Conservation (phyloP, 2,329 filamentous ascomycete species). For the Teratosphaeria nubilosa region DNA sequence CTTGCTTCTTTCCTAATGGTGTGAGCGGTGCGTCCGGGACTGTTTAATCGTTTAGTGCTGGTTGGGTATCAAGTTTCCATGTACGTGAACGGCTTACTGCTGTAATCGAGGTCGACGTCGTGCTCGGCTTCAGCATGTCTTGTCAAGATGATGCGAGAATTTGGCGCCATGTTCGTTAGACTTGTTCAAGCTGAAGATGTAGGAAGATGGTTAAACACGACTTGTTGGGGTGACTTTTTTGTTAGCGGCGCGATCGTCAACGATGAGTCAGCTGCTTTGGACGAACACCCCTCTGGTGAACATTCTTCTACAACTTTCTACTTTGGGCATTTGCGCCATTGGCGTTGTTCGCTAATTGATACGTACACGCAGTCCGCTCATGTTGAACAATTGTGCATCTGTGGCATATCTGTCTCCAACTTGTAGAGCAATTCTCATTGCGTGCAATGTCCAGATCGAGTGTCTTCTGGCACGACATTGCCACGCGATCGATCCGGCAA, state of each 20-base stretch:
- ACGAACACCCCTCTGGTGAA: too few relatives aligned
- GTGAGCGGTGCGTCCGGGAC: slow-evolving; percentile 25
- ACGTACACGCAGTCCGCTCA: too few relatives aligned
- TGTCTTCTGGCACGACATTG: neutral
- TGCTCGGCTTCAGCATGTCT: slow-evolving; percentile 26
- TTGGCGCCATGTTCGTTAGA: slow-evolving; percentile 19
- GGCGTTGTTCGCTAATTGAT: neutral
- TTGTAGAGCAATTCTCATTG: too few relatives aligned
- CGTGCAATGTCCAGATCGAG: too few relatives aligned
- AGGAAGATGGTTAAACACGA: too few relatives aligned
- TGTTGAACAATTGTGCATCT: too few relatives aligned
- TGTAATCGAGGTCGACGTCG: slow-evolving; percentile 24
- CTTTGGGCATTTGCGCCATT: neutral
- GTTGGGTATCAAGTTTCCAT: neutral
- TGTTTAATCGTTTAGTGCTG: slow-evolving; percentile 3
- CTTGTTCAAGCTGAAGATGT: too few relatives aligned
- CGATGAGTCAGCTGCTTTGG: neutral
- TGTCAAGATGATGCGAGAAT: slow-evolving; percentile 23
- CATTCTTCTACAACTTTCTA: neutral
- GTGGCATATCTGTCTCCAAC: too few relatives aligned
- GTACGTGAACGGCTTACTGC: slow-evolving; percentile 12
- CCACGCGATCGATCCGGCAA: neutral
- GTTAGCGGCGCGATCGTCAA: neutral
- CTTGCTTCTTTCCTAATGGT: slow-evolving; percentile 24
- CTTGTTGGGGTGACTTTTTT: neutral